A percentile compares a stretch with the other conserved stretches of the same genome.
Evolutionary conservation across 2,329 filamentous ascomycete genomes (phyloP).

Genomic region (Lizonia empirigonia): DNA sequence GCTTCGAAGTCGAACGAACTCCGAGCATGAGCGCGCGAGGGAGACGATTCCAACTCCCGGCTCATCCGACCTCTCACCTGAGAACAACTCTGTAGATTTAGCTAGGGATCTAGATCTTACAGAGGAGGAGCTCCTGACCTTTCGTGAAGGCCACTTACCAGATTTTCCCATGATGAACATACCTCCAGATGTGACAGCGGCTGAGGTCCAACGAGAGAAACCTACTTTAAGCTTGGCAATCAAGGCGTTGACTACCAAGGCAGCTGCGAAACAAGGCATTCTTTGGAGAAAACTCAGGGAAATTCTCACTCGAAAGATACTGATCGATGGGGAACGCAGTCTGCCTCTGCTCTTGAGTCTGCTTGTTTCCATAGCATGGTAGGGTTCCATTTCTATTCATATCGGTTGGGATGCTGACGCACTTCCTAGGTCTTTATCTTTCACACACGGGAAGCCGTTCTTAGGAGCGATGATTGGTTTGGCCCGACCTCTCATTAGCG

Average conservation of each 20-base stretch:
- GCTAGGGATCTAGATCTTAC: constrained; percentile 10
- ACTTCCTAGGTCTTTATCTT: constrained; percentile 24
- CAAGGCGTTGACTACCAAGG: constrained; percentile 24
- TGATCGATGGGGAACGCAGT: constrained; percentile 32
- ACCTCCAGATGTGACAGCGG: constrained; percentile 9
- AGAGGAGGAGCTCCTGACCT: constrained; percentile 13
- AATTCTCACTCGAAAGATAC: constrained; percentile 23
- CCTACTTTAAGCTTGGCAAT: constrained; percentile 26
- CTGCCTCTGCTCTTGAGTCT: constrained; percentile 30
- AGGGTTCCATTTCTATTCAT: neutral
- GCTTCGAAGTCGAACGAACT: constrained; percentile 23
- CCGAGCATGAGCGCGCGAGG: constrained; percentile 2
- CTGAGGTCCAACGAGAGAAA: constrained; percentile 12
- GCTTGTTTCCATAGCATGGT: constrained; percentile 31
- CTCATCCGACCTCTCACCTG: constrained; percentile 8
- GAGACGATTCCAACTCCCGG: constrained; percentile 17
- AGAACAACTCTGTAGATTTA: neutral
- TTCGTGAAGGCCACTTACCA: constrained; percentile 16
- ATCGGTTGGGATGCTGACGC: neutral
- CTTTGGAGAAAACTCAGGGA: constrained; percentile 26
- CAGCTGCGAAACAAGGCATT: constrained; percentile 15
- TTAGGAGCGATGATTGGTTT: constrained; percentile 23
- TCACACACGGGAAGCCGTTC: constrained; percentile 24
- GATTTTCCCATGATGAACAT: constrained; percentile 24
- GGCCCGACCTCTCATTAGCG: constrained; percentile 24